Evolutionary conservation across 2,329 filamentous ascomycete species (phyloP).

Genomic region (Sporothrix euskadiensis): DNA sequence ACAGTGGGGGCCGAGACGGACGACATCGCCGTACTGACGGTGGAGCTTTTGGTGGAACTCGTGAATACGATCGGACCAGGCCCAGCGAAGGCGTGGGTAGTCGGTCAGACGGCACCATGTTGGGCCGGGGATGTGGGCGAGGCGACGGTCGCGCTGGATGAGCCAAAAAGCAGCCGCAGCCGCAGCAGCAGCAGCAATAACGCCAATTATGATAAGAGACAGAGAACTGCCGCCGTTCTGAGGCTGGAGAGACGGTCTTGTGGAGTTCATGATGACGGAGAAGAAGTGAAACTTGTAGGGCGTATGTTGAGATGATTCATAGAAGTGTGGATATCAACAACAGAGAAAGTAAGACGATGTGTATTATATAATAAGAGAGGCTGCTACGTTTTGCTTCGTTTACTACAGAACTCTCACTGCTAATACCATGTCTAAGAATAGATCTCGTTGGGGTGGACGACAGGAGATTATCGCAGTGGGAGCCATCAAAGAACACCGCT

Average conservation of each 20-base stretch:
- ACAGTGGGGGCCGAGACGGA: conserved; percentile 19
- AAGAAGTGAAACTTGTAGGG: not conserved
- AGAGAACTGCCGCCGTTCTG: not conserved
- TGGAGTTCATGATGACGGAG: not conserved
- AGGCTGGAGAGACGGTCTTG: not conserved
- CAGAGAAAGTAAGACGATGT: not conserved
- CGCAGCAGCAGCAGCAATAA: not conserved
- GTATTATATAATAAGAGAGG: not conserved
- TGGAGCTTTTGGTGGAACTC: conserved; percentile 22
- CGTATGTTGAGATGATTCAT: not conserved
- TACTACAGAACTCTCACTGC: not conserved
- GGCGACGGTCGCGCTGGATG: conserved; percentile 1
- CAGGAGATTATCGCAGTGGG: not conserved
- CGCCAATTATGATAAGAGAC: not conserved
- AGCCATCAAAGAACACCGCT: not conserved
- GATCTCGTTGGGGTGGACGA: not conserved
- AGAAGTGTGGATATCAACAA: not conserved
- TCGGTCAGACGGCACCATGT: conserved; percentile 14
- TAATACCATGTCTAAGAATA: not conserved
- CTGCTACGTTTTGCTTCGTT: not conserved
- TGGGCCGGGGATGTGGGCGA: conserved; percentile 24
- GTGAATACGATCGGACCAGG: conserved; percentile 18
- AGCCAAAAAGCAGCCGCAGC: not conserved
- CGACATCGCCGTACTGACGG: conserved; percentile 21
- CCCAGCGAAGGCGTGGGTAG: conserved; percentile 23